phyloP scores from a whole-genome alignment of 345 rosid species.

The Gossypium mustelinum region DNA sequence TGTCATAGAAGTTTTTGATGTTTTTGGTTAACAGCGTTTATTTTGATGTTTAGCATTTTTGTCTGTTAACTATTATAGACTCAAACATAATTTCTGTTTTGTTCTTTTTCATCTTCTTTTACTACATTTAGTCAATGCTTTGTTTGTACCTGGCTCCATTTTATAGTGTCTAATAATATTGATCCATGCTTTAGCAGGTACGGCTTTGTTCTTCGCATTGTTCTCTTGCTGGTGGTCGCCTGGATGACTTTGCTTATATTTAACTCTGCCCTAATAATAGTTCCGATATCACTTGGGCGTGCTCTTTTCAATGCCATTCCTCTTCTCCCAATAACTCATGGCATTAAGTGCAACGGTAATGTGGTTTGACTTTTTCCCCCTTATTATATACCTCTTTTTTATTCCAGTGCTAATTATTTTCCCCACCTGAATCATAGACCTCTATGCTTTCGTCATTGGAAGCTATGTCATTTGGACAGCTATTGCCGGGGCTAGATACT shows the following conservation, averaged over 20 bases:
- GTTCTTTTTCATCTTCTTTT: background rate
- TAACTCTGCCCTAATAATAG: conserved; percentile 82
- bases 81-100: background rate
- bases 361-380: conserved; percentile 9
- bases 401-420: background rate
- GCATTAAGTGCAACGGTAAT: conserved; percentile 95
- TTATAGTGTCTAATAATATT: background rate
- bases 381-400: background rate
- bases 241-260: conserved; percentile 95
- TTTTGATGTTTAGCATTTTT: background rate
- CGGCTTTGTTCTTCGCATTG: conserved; percentile 73
- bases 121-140: background rate
- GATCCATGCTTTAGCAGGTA: conserved; percentile 54
- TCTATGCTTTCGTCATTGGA: conserved; percentile 91
- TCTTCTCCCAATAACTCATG: conserved; percentile 91
- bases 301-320: conserved; percentile 90
- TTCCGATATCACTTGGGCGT: conserved; percentile 95
- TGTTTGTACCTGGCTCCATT: background rate
- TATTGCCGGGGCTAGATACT: conserved; percentile 83
- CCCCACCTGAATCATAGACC: conserved; percentile 31
- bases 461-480: conserved; percentile 92
- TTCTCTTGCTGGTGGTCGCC: conserved; percentile 81
- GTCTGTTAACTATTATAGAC: background rate
- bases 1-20: background rate
- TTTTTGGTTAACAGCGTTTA: background rate